phyloP scores from a whole-genome alignment of 768 basidiomycete species.

The Auriscalpium orientale region DNA sequence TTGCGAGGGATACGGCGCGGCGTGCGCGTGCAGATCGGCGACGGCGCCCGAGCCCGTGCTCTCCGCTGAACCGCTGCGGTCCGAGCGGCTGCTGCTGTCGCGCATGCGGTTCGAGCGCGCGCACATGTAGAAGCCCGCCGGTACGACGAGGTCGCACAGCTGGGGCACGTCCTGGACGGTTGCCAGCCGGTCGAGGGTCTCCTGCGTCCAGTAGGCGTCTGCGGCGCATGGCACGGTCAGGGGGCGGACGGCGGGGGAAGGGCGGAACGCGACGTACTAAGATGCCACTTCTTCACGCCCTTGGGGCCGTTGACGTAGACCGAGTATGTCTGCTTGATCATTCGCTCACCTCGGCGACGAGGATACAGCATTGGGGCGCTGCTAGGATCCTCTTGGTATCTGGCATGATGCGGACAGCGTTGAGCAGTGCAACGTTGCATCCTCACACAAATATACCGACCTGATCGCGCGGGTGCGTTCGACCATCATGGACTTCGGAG shows the following conservation, averaged over 20 bases:
- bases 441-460: constrained; percentile 9
- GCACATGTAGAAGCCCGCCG: constrained; percentile 54
- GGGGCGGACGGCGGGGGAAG: not conserved
- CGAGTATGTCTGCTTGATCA: constrained; percentile 35
- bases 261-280: constrained; percentile 22
- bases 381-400: constrained; percentile 18
- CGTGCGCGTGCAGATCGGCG: not conserved
- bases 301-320: constrained; percentile 25
- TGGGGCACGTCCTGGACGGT: constrained; percentile 54
- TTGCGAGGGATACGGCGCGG: constrained; percentile 1
- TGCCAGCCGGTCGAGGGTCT: constrained; percentile 45
- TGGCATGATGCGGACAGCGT: constrained; percentile 1
- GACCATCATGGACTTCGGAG: constrained; percentile 19
- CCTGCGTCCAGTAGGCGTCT: constrained; percentile 77
- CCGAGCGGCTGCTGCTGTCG: constrained; percentile 9
- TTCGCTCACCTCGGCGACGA: constrained; percentile 12
- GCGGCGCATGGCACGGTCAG: constrained; percentile 1
- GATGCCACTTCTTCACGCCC: constrained; percentile 29
- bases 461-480: constrained; percentile 18
- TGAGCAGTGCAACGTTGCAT: not conserved
- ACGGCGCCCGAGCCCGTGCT: not conserved
- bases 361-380: constrained; percentile 13
- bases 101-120: constrained; percentile 38
- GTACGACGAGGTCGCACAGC: constrained; percentile 47
- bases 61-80: constrained; percentile 4